Percentiles rank a stretch among this genome's conserved stretches.
These are phyloP conservation scores for Escallonia herrerae DNA, from an alignment of 129 eudicot genomes.

Conservation along the genomic window DNA sequence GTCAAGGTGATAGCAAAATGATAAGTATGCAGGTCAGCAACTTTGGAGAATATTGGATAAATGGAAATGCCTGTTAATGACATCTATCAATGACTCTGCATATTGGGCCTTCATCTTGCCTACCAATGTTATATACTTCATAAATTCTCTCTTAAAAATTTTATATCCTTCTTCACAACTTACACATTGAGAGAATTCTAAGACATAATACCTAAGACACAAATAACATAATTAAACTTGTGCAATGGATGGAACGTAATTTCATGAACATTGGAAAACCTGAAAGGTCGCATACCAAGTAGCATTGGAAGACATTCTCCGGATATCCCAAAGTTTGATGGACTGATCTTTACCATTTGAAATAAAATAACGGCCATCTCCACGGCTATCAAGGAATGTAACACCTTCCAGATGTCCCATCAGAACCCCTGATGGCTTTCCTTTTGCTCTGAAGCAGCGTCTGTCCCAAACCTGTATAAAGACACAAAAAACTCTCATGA, in stretches of 20 bases:
- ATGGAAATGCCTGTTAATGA: no score
- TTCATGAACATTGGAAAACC: constrained; percentile 2
- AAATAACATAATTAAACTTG: background rate
- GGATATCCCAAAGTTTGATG: constrained; percentile 92
- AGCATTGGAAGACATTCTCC: constrained; percentile 74
- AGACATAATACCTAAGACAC: background rate
- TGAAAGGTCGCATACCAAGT: constrained; percentile 45
- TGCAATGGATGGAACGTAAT: background rate
- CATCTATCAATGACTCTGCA: no score
- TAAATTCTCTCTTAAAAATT: no score
- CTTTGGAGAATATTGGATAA: no score
- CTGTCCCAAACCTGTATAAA: constrained; percentile 88
- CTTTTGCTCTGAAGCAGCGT: constrained; percentile 69
- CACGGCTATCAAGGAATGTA: constrained; percentile 77
- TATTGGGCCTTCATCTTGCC: no score
- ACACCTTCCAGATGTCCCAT: constrained; percentile 90
- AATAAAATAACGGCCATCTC: constrained; percentile 89
- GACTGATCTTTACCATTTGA: constrained; percentile 96
- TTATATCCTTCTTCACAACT: no score
- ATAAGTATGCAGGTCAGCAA: no score
- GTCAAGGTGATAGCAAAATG: no score
- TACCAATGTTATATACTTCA: no score
- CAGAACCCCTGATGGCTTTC: constrained; percentile 78
- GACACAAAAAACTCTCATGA: background rate
- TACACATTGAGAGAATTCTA: no score